Base-by-base conservation (phyloP, 1,284 basidiomycete species). In the Thelephora terrestris region DNA sequence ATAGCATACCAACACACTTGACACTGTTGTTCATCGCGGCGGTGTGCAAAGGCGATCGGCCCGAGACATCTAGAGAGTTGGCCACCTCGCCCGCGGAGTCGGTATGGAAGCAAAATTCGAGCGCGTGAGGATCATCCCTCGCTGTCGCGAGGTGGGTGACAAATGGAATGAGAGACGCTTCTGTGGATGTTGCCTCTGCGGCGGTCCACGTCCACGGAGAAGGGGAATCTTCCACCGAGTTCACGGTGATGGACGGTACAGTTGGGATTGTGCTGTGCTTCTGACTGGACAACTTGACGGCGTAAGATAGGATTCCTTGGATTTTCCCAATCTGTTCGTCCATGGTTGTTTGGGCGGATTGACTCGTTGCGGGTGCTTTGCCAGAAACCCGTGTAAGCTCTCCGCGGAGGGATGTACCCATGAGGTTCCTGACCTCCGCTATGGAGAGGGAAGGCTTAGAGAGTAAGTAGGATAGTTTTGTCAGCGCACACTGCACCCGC, bases 381-480 rank as follows among this genome's bases (percentile, higher is more conserved):
- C 2, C n/a, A 18, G 64, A 54, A 10, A 76, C 64, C 34, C 71
- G 68, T 0, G 88, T 91, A 24, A 96, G 77, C 64, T 96, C 93
- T 24, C 93, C 92, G 5, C 93, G 85, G 10, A 96, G 71, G 5
- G 91, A 84, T 39, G 75, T 77, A 7, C 78, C 72, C 55, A 96
- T 79, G n/a, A 95, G 72, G 45, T 79, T 70, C 48, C 90, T 79
- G 47, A 95, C 77, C 64, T 91, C 77, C 16, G 69, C 62, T 0
- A 73, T 61, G 1, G 78, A 73, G 2, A 95, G 73, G 55, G 91
- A 85, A 1, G 81, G 71, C 61, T 96, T 95, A 5, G 87, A 90
- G 27, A 96, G 74, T 7, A 96, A 75, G 58, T 96, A 96, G 42
- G 84, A 78, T 7, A 96, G 73, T 66, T 96, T 96, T 10, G 89